Evolutionary conservation across 257 asterid species (phyloP).

Genomic region (Ocimum tenuiflorum): DNA sequence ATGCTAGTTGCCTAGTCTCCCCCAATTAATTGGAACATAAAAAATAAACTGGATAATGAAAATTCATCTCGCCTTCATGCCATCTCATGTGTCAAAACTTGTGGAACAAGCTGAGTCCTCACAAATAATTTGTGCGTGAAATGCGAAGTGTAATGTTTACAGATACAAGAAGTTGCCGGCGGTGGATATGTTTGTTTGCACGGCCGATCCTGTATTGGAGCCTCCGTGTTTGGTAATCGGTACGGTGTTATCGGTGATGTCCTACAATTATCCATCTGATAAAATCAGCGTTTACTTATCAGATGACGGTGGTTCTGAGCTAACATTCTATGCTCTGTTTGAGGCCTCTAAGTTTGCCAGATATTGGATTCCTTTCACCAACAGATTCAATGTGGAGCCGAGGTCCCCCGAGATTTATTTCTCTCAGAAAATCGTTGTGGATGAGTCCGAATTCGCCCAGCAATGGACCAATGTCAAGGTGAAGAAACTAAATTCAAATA

Average conservation of each 20-base stretch:
- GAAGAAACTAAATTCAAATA: neutral
- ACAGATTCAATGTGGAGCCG: conserved; percentile 34
- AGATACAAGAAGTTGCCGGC: conserved; percentile 28
- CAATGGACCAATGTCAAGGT: conserved; percentile 37
- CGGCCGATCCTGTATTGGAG: conserved; percentile 40
- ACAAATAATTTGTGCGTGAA: too few relatives aligned
- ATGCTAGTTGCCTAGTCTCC: too few relatives aligned
- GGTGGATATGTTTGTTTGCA: conserved; percentile 43
- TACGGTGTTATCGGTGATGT: conserved; percentile 40
- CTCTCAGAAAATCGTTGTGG: neutral
- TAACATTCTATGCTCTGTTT: conserved; percentile 39
- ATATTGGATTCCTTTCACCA: conserved; percentile 41
- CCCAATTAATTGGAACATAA: too few relatives aligned
- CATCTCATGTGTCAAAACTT: too few relatives aligned
- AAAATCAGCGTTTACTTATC: conserved; percentile 34
- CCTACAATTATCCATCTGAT: conserved; percentile 32
- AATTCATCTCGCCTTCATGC: too few relatives aligned
- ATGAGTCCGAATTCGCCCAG: neutral
- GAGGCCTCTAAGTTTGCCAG: conserved; percentile 35
- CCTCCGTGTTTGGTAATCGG: conserved; percentile 35
- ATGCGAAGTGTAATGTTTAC: too few relatives aligned
- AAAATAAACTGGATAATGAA: too few relatives aligned
- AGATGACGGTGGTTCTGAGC: conserved; percentile 39
- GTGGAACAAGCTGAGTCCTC: too few relatives aligned
- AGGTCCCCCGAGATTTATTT: conserved; percentile 31